Evolutionary conservation across 305 asterid genomes (phyloP).

Genomic region (Solanum hybrid): DNA sequence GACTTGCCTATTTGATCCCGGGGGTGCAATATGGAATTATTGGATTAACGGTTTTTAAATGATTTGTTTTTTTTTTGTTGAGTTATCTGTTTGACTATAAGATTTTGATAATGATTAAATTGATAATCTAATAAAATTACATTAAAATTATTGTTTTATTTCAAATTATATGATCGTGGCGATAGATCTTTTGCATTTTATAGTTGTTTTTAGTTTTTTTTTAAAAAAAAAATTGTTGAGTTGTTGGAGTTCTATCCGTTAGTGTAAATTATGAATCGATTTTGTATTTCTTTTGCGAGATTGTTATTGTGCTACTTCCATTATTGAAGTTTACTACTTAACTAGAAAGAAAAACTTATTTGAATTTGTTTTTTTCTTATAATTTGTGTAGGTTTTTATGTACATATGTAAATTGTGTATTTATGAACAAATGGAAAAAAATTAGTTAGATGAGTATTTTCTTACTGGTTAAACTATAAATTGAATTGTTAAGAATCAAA

Average conservation of each 20-base stretch:
- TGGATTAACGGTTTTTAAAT: not conserved
- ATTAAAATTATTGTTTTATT: not conserved
- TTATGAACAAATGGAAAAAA: not conserved
- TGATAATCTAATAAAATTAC: not conserved
- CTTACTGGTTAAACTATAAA: fast-evolving
- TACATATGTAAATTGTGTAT: not conserved
- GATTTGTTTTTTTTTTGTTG: not conserved
- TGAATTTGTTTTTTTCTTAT: not conserved
- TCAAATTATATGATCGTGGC: not conserved
- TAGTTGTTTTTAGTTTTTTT: not conserved
- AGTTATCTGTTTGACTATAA: not conserved
- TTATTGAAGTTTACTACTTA: not conserved
- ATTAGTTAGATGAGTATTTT: no score
- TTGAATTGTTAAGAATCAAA: no score
- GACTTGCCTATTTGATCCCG: not conserved
- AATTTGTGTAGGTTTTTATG: not conserved
- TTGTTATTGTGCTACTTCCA: not conserved
- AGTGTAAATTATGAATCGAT: no score
- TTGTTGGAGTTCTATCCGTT: fast-evolving
- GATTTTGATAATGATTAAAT: not conserved
- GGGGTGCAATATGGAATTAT: not conserved
- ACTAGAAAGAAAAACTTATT: not conserved
- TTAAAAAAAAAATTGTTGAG: not conserved
- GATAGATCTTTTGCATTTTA: not conserved
- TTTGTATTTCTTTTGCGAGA: no score